Evolutionary conservation across 192 early-diverging fungal species (phyloP).

Genomic region (Gaertneriomyces semiglobifer): DNA sequence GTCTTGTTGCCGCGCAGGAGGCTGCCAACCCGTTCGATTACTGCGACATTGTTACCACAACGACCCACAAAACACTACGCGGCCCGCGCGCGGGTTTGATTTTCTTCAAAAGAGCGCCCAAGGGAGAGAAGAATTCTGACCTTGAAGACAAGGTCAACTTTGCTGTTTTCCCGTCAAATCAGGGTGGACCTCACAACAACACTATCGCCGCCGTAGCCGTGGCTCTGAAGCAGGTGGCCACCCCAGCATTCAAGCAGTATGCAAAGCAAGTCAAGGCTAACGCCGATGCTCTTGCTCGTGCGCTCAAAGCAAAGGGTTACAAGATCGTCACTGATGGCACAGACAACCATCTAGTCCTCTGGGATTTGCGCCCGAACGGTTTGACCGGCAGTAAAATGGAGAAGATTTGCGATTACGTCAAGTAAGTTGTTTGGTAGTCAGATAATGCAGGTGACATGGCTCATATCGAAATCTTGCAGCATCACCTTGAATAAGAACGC

Average conservation of each 20-base stretch:
- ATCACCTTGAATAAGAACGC: constrained; percentile 99
- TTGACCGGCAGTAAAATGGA: constrained; percentile 98
- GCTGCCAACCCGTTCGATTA: constrained; percentile 90
- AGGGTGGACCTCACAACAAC: constrained; percentile 99
- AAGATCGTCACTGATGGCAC: constrained; percentile 93
- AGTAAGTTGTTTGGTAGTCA: constrained; percentile 31
- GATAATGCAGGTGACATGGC: background rate
- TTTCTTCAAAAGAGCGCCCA: constrained; percentile 91
- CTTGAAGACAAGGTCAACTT: constrained; percentile 95
- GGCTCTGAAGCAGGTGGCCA: constrained; percentile 93
- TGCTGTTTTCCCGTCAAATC: constrained; percentile 99
- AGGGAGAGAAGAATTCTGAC: constrained; percentile 62
- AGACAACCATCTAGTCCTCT: constrained; percentile 97
- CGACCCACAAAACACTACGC: constrained; percentile 99
- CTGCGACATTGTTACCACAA: constrained; percentile 99
- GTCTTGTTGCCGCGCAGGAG: constrained; percentile 89
- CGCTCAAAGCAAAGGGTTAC: constrained; percentile 79
- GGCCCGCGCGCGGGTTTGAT: constrained; percentile 98
- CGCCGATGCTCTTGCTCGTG: constrained; percentile 77
- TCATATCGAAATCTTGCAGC: constrained; percentile 27
- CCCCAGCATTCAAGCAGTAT: constrained; percentile 90
- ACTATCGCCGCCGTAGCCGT: constrained; percentile 98
- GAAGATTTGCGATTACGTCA: constrained; percentile 95
- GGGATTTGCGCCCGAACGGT: constrained; percentile 90
- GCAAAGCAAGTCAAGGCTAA: constrained; percentile 95